phyloP scores from a whole-genome alignment of 106 monocot genomes.

The Iris macrosiphon region DNA sequence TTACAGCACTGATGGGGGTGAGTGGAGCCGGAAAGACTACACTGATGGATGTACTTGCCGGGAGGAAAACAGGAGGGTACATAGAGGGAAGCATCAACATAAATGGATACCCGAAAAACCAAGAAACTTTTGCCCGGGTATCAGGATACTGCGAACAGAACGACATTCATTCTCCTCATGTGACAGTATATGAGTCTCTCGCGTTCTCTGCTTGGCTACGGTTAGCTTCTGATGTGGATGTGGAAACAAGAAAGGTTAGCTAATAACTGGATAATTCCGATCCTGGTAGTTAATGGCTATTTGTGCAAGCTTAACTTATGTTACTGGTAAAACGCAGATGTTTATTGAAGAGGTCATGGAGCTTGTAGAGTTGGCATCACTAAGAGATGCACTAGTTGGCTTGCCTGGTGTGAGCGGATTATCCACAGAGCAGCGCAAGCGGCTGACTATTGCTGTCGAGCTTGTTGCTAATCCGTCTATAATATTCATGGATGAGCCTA shows the following conservation, averaged over 20 bases:
- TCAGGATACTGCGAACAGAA: conserved; percentile 90
- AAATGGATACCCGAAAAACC: conserved; percentile 76
- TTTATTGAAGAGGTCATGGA: conserved; percentile 91
- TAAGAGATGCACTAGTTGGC: conserved; percentile 66
- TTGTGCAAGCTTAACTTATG: background rate
- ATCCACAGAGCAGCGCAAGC: conserved; percentile 84
- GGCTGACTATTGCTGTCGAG: conserved; percentile 86
- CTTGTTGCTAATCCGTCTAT: conserved; percentile 92
- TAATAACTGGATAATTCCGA: no score
- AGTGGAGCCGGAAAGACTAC: conserved; percentile 93
- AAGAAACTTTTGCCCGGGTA: conserved; percentile 85
- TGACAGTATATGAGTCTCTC: conserved; percentile 81
- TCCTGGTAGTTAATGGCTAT: no score
- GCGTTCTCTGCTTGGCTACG: conserved; percentile 85
- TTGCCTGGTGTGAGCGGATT: conserved; percentile 78
- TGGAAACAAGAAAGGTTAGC: conserved; percentile 48
- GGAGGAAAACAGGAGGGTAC: conserved; percentile 86
- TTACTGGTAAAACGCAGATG: conserved; percentile 27
- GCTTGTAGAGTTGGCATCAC: conserved; percentile 63
- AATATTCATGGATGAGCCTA: conserved; percentile 96
- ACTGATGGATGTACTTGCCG: conserved; percentile 85
- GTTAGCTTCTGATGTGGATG: conserved; percentile 49
- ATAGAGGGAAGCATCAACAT: conserved; percentile 67
- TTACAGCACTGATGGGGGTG: conserved; percentile 88
- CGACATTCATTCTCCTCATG: conserved; percentile 86